Conservation (phyloP, 2,329 filamentous ascomycete species). For the Trichoderma sp. region DNA sequence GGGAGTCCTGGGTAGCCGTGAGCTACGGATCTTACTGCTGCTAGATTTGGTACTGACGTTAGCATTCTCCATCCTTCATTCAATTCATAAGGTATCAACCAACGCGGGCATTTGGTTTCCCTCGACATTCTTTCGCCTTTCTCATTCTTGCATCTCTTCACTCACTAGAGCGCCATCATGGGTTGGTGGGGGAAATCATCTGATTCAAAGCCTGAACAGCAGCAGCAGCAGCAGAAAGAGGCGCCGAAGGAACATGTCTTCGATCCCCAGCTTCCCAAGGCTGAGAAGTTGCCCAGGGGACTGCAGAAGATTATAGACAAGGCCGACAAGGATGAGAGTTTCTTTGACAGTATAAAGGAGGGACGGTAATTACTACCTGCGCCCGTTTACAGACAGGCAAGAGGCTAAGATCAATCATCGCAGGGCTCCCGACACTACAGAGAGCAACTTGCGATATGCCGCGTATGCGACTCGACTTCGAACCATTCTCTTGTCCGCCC, state of each 20-base stretch:
- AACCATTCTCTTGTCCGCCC: constrained; percentile 84
- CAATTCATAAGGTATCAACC: neutral
- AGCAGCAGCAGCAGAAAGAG: constrained; percentile 22
- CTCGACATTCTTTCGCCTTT: neutral
- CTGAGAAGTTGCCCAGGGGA: constrained; percentile 52
- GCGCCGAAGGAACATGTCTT: constrained; percentile 31
- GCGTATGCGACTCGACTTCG: constrained; percentile 84
- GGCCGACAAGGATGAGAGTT: constrained; percentile 63
- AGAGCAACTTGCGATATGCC: constrained; percentile 83
- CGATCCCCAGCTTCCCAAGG: constrained; percentile 48
- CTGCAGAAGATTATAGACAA: constrained; percentile 59
- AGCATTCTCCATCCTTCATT: neutral
- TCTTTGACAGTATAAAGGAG: constrained; percentile 74
- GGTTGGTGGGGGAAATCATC: constrained; percentile 45
- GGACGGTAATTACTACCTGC: constrained; percentile 60
- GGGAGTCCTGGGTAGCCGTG: neutral
- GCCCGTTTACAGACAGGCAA: neutral
- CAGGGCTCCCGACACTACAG: constrained; percentile 68
- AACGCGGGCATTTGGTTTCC: neutral
- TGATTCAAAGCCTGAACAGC: constrained; percentile 34
- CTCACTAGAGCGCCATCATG: constrained; percentile 28
- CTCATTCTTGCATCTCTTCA: neutral
- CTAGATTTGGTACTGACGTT: neutral
- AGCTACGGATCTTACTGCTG: neutral
- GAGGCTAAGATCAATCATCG: neutral